These are phyloP conservation scores for Sugiyamaella neomexicana DNA, from an alignment of 1,139 yeast genomes.

Conservation along the genomic window DNA sequence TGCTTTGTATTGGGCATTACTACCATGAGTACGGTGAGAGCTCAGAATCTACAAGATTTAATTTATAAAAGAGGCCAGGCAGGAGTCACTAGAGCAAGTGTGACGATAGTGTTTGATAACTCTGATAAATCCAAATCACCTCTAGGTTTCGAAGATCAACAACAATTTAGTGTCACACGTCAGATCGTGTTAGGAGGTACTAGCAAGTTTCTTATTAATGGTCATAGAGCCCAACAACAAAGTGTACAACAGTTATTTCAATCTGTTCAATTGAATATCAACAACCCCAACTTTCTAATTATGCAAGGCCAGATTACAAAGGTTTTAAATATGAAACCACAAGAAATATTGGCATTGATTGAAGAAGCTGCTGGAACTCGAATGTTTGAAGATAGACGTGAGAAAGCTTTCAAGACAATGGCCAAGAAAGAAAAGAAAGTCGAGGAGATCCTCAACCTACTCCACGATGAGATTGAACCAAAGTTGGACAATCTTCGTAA, in stretches of 20 bases:
- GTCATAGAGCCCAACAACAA: conserved; percentile 94
- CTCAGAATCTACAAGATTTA: conserved; percentile 87
- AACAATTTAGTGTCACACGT: conserved; percentile 87
- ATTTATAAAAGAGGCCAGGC: conserved; percentile 98
- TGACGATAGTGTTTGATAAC: conserved; percentile 92
- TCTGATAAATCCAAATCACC: conserved; percentile 74
- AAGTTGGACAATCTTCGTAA: conserved; percentile 76
- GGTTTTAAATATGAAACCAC: conserved; percentile 93
- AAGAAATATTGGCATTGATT: conserved; percentile 82
- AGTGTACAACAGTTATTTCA: conserved; percentile 89
- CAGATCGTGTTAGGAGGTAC: conserved; percentile 91
- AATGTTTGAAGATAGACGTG: conserved; percentile 91
- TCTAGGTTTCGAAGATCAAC: conserved; percentile 77
- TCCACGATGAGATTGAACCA: conserved; percentile 90
- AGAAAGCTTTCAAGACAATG: conserved; percentile 89
- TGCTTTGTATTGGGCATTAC: conserved; percentile 98
- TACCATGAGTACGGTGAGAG: conserved; percentile 90
- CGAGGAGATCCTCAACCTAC: conserved; percentile 67
- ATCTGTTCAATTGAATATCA: conserved; percentile 91
- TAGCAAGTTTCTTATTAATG: conserved; percentile 89
- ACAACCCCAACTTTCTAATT: conserved; percentile 93
- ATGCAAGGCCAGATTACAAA: conserved; percentile 99
- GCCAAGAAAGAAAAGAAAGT: conserved; percentile 84
- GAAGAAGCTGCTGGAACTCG: conserved; percentile 99
- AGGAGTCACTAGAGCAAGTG: conserved; percentile 95